Evolutionary conservation across 1,139 yeast genomes (phyloP), one percentile per base, ranked within the genome.

Genomic region (Hemisphaericaspora lyxosophila): DNA sequence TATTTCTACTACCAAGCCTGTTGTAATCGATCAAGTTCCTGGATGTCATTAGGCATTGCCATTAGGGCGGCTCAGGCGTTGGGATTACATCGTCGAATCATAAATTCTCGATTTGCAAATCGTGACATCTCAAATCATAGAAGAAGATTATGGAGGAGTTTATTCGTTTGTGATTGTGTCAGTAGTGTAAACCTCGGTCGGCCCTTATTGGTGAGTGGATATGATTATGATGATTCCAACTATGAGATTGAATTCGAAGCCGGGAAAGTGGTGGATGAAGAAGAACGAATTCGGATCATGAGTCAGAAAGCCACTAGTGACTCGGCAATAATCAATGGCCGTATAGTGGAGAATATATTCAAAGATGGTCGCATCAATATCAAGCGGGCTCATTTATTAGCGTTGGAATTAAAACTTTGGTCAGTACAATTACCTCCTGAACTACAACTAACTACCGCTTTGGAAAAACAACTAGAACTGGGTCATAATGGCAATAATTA

Each of bases 71-170:
- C 85, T 0, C 80, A 74, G 45, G 83, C 79, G 32, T 57, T 82
- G 37, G 92, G 92, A 0, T 59, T 85, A 22, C 85, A 84, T 50
- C 60, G 86, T 19, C 60, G 58, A 13, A 85, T 81, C 43, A 59
- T 73, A 3, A 69, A 70, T 36, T 50, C 51, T 7, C 66, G 71
- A 0, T 49, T 79, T 20, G 42, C 69, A 0, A 49, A 49, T 0
- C 59, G 51, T 2, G 82, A 76, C 4, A 30, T 40, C 8, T 29
- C 34, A 4, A 41, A 32, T 17, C 46, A 45, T 36, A 53, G 75
- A 41, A 54, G 72, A 34, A 59, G 63, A 30, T 43, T 71, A 13
- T 71, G 71, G 65, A 50, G 74, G 39, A 57, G 64, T 33, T 49
- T 72, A 19, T 71, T 60, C 42, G 65, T 68, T 11, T 60, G 67